These are phyloP conservation scores for Penicillium sp. DNA, from an alignment of 2,329 filamentous ascomycete species.

Conservation along the genomic window DNA sequence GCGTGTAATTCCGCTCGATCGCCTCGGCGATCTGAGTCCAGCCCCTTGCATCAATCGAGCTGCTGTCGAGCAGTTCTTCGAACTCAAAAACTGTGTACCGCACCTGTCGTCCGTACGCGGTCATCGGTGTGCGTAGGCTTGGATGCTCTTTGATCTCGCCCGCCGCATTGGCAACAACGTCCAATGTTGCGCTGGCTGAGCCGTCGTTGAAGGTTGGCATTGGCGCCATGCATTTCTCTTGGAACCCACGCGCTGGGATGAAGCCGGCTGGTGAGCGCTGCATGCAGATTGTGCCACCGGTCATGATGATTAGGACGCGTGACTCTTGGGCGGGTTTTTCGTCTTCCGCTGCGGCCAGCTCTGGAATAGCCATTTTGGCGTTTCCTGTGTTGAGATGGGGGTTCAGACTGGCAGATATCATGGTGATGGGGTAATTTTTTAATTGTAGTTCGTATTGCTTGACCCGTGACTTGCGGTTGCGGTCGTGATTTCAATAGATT, in stretches of 20 bases:
- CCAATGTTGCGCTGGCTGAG: conserved; percentile 55
- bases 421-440: not conserved
- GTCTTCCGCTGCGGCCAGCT: conserved; percentile 19
- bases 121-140: conserved; percentile 75
- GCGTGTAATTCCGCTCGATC: conserved; percentile 79
- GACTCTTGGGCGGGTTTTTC: conserved; percentile 61
- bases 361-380: conserved; percentile 25
- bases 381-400: not conserved
- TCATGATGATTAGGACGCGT: conserved; percentile 84
- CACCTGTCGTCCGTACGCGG: conserved; percentile 75
- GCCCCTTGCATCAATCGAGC: conserved; percentile 79
- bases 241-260: conserved; percentile 74
- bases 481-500: not conserved
- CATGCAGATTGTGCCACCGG: conserved; percentile 83
- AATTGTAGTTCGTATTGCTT: not conserved
- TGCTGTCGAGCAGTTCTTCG: conserved; percentile 79
- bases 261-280: conserved; percentile 75
- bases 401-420: conserved; percentile 1
- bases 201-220: conserved; percentile 83
- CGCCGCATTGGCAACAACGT: conserved; percentile 53
- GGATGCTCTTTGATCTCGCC: conserved; percentile 55
- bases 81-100: conserved; percentile 85
- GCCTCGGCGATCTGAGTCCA: conserved; percentile 81
- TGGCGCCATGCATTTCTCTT: conserved; percentile 77
- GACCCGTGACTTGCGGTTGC: not conserved